Percentiles rank a stretch among this genome's conserved stretches.
phyloP scores from a whole-genome alignment of 441 rosid genomes.

The Pelargonium australe region DNA sequence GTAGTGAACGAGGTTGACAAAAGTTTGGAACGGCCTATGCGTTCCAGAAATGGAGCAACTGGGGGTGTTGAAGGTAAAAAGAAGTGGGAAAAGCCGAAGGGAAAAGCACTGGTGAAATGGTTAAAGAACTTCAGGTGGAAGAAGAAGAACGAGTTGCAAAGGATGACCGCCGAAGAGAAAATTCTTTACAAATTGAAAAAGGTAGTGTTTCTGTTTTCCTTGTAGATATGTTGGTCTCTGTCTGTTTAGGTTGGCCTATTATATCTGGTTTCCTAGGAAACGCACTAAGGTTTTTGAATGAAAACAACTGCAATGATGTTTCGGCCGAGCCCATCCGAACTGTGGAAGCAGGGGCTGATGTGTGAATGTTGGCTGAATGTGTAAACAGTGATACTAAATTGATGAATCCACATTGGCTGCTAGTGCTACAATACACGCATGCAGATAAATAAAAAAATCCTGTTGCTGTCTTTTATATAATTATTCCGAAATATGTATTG shows the following conservation, averaged over 20 bases:
- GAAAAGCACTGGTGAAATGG: constrained; percentile 91
- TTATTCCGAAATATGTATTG: no score
- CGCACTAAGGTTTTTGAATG: no score
- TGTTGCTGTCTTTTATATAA: no score
- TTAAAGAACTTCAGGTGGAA: constrained; percentile 83
- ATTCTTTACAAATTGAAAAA: constrained; percentile 63
- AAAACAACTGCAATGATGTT: no score
- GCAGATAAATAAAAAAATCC: no score
- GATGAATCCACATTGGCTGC: no score
- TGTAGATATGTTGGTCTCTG: not conserved
- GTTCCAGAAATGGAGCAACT: constrained; percentile 21
- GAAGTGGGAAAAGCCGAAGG: constrained; percentile 70
- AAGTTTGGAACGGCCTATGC: constrained; percentile 21
- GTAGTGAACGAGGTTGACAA: constrained; percentile 23
- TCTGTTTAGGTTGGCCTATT: not conserved
- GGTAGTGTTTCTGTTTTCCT: constrained; percentile 28
- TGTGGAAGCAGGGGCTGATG: no score
- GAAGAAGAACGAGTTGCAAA: constrained; percentile 80
- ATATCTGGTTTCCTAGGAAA: not conserved
- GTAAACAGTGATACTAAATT: no score
- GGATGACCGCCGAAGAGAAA: constrained; percentile 87
- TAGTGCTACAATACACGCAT: no score
- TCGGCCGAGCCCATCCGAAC: no score
- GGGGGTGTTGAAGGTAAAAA: constrained; percentile 30
- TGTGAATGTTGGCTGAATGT: no score